Evolutionary conservation across 768 basidiomycete species (phyloP).

Genomic region (Gyrodon lividus): DNA sequence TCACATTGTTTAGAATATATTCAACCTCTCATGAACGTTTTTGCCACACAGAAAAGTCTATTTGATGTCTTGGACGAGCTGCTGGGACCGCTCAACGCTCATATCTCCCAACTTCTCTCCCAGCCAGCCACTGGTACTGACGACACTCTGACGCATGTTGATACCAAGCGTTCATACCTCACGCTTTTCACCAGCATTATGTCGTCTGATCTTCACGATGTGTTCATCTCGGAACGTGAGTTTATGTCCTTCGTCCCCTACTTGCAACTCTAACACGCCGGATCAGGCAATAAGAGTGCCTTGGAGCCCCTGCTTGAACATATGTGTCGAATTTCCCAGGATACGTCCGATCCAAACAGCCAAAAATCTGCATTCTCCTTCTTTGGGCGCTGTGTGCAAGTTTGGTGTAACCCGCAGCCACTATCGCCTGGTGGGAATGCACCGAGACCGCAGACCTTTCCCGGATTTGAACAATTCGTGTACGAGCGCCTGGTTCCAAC

Average conservation of each 20-base stretch:
- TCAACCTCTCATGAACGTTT: not conserved
- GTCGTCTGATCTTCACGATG: constrained; percentile 72
- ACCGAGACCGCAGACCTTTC: constrained; percentile 44
- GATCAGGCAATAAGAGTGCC: constrained; percentile 57
- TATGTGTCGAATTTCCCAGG: constrained; percentile 71
- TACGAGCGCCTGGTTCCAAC: constrained; percentile 83
- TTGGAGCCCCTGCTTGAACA: constrained; percentile 76
- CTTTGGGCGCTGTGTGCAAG: constrained; percentile 62
- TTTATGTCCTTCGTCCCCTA: constrained; percentile 23
- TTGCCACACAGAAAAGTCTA: constrained; percentile 63
- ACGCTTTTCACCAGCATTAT: constrained; percentile 78
- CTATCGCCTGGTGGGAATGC: constrained; percentile 36
- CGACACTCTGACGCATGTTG: constrained; percentile 71
- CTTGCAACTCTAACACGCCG: not conserved
- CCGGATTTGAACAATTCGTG: constrained; percentile 90
- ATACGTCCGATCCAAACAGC: constrained; percentile 69
- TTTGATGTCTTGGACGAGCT: constrained; percentile 88
- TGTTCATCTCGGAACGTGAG: constrained; percentile 86
- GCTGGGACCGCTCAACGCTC: constrained; percentile 79
- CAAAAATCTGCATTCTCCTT: constrained; percentile 82
- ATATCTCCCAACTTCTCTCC: constrained; percentile 77
- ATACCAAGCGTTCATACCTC: constrained; percentile 89
- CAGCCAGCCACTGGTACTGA: constrained; percentile 86
- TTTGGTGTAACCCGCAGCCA: constrained; percentile 62
- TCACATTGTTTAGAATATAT: not conserved